Evolutionary conservation across 176 grass and related monocot species (phyloP), one percentile per base, ranked within the genome.

Genomic region (Oryza longistaminata): DNA sequence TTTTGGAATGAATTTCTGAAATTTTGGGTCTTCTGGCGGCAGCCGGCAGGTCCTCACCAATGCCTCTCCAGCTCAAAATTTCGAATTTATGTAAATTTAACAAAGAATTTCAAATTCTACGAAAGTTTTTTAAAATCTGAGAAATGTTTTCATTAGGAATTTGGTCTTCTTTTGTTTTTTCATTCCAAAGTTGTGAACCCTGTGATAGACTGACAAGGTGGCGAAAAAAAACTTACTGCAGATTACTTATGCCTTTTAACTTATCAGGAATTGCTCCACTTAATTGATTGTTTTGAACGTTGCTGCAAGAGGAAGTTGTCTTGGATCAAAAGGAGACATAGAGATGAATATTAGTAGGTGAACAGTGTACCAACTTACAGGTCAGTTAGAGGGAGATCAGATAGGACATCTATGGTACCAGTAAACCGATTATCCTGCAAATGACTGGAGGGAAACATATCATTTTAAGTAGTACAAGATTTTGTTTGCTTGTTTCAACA

Each of bases 361-460:
- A 21, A 37, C 52, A 88, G 46, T n/a, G 22, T 81, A n/a, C 68
- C 64, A 87, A 88, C 90, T 93, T 93, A 97, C 91, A 97, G 86
- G 69, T 93, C 82, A 37, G 87, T 86, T 70, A 97, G 87, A 77
- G 92, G 89, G 55, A 97, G 91, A 83, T 88, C 65, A n/a, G 89
- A 71, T 3, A 97, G 84, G 70, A 97, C 68, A 72, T 93, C 75
- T 75, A 97, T 93, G 1, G 85, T 76, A 42, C 95, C 92, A 2
- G 78, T 95, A 73, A 97, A 90, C 79, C 83, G 85, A 83, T 95
- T 97, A 85, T 93, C 91, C 87, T 97, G 92, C 90, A 97, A 80
- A 85, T 93, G 82, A 66, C 95, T 97, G 77, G 68, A 8, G 25
- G 35, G 6, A 33, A 71, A 72, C 64, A 13, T 8, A 12, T 53